These are phyloP conservation scores for Sugiyamaella mastotermitis DNA, from an alignment of 805 yeast genomes.

Conservation along the genomic window DNA sequence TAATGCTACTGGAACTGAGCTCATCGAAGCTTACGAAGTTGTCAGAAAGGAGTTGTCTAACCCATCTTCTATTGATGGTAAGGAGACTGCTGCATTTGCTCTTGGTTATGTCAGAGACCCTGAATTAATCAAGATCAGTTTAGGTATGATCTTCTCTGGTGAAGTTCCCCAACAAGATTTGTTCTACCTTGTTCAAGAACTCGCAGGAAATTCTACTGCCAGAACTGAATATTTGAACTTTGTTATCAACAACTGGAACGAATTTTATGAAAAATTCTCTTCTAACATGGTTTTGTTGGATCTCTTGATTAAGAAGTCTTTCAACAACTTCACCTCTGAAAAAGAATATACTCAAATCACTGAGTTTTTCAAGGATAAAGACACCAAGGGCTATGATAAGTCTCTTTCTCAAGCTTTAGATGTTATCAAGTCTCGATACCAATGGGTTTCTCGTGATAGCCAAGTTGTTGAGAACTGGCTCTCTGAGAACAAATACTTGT, in stretches of 20 bases:
- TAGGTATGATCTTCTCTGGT: constrained; percentile 38
- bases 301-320: constrained; percentile 36
- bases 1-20: constrained; percentile 31
- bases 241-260: constrained; percentile 43
- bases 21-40: constrained; percentile 32
- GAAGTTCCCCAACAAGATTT: constrained; percentile 47
- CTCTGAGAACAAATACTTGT: constrained; percentile 6
- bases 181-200: constrained; percentile 42
- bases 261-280: constrained; percentile 39
- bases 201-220: constrained; percentile 42
- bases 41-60: constrained; percentile 42
- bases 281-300: constrained; percentile 48
- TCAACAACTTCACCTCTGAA: constrained; percentile 32
- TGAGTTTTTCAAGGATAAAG: constrained; percentile 40
- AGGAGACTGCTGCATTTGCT: constrained; percentile 53
- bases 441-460: constrained; percentile 46
- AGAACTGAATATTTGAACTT: constrained; percentile 44
- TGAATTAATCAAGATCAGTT: constrained; percentile 34
- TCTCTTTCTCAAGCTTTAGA: constrained; percentile 54
- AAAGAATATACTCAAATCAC: constrained; percentile 35
- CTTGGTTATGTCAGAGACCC: constrained; percentile 42
- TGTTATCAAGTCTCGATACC: constrained; percentile 41
- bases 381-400: constrained; percentile 51
- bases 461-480: constrained; percentile 41
- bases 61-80: constrained; percentile 49